These are phyloP conservation scores for Fraxinus velutina DNA, from an alignment of 305 asterid genomes.

Conservation along the genomic window DNA sequence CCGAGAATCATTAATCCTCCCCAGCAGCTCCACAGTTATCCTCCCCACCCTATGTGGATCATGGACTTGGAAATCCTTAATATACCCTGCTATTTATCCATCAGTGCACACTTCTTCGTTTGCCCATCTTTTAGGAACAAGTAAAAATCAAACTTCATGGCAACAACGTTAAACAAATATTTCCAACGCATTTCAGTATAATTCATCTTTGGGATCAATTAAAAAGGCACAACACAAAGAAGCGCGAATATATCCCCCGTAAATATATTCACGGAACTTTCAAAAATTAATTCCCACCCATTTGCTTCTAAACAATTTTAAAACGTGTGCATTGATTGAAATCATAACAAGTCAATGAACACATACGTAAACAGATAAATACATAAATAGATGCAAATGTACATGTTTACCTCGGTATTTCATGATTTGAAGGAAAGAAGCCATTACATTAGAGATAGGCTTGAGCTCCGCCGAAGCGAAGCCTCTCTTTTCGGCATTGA, in stretches of 20 bases:
- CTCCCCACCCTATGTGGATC: constrained; percentile 81
- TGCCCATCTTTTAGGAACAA: constrained; percentile 7
- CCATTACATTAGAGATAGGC: constrained; percentile 67
- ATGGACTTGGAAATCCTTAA: constrained; percentile 72
- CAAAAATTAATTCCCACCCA: not conserved
- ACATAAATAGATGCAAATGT: not conserved
- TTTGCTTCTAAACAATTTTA: not conserved
- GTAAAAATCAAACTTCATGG: not conserved
- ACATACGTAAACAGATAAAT: not conserved
- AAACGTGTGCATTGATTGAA: not conserved
- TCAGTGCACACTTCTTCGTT: constrained; percentile 19
- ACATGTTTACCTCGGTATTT: constrained; percentile 62
- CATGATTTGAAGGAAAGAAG: constrained; percentile 90
- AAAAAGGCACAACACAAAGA: not conserved
- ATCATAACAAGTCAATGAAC: not conserved
- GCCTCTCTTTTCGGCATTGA: constrained; percentile 86
- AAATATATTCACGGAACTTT: not conserved
- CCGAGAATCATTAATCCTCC: constrained; percentile 82
- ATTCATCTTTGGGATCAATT: not conserved
- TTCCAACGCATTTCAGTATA: not conserved
- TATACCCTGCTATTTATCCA: constrained; percentile 59
- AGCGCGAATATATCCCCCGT: not conserved
- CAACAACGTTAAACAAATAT: constrained; percentile 8
- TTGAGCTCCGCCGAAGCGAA: constrained; percentile 78
- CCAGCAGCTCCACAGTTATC: constrained; percentile 70